A percentile compares a stretch with the other conserved stretches of the same genome.
phyloP scores from a whole-genome alignment of 139 green algal genomes.

The Closterium sp. region DNA sequence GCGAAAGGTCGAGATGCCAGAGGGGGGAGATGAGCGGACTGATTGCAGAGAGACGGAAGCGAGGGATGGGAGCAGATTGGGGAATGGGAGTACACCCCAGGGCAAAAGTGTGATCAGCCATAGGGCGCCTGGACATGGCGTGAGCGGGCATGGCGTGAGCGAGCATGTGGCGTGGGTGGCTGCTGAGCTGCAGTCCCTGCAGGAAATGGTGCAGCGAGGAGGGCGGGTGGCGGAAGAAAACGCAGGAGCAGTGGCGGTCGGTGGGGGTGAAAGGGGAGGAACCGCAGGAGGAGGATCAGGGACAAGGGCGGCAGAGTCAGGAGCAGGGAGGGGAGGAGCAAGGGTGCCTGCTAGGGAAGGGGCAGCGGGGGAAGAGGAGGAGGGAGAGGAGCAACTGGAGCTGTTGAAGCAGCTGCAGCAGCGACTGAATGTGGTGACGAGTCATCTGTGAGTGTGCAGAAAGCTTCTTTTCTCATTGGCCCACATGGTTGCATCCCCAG shows the following conservation, averaged over 20 bases:
- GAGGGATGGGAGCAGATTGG: no score
- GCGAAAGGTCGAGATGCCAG: not conserved
- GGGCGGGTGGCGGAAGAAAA: not conserved
- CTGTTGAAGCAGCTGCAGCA: not conserved
- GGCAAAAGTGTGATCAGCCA: no score
- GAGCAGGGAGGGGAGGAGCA: not conserved
- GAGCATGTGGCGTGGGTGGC: not conserved
- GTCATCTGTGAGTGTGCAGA: not conserved
- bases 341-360: not conserved
- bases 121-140: no score
- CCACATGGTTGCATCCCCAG: no score
- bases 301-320: not conserved
- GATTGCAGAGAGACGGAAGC: not conserved
- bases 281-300: not conserved
- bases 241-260: not conserved
- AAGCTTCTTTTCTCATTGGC: not conserved
- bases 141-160: no score
- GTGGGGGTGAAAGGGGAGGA: not conserved
- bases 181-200: not conserved
- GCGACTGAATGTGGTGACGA: not conserved
- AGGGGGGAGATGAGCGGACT: not conserved
- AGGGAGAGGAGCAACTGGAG: not conserved
- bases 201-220: not conserved
- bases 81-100: no score
- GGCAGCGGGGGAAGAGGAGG: not conserved